Percentiles rank a stretch among this genome's conserved stretches.
Conservation (phyloP, 2,329 filamentous ascomycete genomes). For the Penicillium corylophilum region DNA sequence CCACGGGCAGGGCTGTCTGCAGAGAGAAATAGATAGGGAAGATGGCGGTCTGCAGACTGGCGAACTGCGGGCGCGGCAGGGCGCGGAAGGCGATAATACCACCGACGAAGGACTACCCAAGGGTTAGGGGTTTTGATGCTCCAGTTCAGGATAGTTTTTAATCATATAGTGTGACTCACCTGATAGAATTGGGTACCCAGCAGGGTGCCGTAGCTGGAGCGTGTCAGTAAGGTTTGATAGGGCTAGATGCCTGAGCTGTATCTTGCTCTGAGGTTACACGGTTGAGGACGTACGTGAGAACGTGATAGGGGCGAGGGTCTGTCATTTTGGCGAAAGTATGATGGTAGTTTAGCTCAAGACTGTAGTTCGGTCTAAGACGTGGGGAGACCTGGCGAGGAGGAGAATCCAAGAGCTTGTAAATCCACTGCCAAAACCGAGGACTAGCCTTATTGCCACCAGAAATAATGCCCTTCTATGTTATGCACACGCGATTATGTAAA, state of each 20-base stretch:
- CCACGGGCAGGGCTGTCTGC: conserved; percentile 71
- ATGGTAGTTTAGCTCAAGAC: not conserved
- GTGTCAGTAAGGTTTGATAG: conserved; percentile 7
- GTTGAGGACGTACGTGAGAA: conserved; percentile 28
- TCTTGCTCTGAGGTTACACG: not conserved
- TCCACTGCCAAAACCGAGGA: not conserved
- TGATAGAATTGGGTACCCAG: conserved; percentile 87
- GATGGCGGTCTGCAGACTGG: conserved; percentile 72
- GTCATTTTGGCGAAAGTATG: conserved; percentile 21
- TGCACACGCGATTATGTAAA: conserved; percentile 9
- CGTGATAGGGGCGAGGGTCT: conserved; percentile 37
- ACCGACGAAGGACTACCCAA: conserved; percentile 66
- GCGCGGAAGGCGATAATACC: conserved; percentile 74
- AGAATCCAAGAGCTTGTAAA: conserved; percentile 1
- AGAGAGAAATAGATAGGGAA: conserved; percentile 83
- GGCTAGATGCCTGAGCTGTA: not conserved
- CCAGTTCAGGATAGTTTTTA: not conserved
- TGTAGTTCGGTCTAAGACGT: conserved; percentile 5
- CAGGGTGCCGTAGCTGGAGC: conserved; percentile 75
- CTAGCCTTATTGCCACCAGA: conserved; percentile 8
- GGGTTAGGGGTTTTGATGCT: not conserved
- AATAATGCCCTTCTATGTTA: not conserved
- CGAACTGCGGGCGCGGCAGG: conserved; percentile 77
- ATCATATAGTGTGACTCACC: conserved; percentile 44
- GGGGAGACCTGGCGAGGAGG: conserved; percentile 1